Conservation (phyloP, 2,329 filamentous ascomycete genomes). For the Curvularia sp. region DNA sequence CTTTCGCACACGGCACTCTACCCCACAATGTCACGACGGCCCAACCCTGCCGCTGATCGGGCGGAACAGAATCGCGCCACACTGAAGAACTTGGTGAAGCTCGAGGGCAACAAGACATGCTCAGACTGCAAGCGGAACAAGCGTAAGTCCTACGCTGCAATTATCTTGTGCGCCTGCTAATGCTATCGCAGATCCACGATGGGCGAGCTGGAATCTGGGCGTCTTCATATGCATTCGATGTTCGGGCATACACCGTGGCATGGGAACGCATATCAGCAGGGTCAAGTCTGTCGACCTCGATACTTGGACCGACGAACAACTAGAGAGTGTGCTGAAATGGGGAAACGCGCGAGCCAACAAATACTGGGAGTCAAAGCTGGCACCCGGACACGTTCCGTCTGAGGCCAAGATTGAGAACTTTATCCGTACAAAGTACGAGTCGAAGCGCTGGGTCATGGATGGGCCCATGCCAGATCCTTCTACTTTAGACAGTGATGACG, state of each 20-base stretch:
- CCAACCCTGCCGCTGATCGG: constrained; percentile 81
- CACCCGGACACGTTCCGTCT: constrained; percentile 87
- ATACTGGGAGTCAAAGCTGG: constrained; percentile 96
- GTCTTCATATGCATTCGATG: constrained; percentile 98
- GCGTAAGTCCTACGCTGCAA: constrained; percentile 63
- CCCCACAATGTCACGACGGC: constrained; percentile 76
- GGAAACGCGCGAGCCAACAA: constrained; percentile 96
- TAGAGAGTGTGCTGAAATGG: constrained; percentile 93
- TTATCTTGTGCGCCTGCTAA: constrained; percentile 36
- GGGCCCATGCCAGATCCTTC: constrained; percentile 92
- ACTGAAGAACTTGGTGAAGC: constrained; percentile 92
- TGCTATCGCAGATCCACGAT: constrained; percentile 79
- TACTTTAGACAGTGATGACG: constrained; percentile 80
- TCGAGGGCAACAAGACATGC: constrained; percentile 95
- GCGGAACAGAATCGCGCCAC: constrained; percentile 92
- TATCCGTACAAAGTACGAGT: constrained; percentile 98
- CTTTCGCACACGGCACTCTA: constrained; percentile 20
- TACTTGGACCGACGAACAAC: constrained; percentile 97
- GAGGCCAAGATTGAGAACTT: constrained; percentile 99
- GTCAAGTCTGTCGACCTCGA: constrained; percentile 99
- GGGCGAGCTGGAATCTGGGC: constrained; percentile 98
- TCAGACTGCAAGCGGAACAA: constrained; percentile 99
- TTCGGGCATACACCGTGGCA: constrained; percentile 96
- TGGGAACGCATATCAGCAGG: constrained; percentile 97
- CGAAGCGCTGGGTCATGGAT: constrained; percentile 99